Base-by-base conservation (phyloP, 2,329 filamentous ascomycete genomes). In the Didymella pinodella region DNA sequence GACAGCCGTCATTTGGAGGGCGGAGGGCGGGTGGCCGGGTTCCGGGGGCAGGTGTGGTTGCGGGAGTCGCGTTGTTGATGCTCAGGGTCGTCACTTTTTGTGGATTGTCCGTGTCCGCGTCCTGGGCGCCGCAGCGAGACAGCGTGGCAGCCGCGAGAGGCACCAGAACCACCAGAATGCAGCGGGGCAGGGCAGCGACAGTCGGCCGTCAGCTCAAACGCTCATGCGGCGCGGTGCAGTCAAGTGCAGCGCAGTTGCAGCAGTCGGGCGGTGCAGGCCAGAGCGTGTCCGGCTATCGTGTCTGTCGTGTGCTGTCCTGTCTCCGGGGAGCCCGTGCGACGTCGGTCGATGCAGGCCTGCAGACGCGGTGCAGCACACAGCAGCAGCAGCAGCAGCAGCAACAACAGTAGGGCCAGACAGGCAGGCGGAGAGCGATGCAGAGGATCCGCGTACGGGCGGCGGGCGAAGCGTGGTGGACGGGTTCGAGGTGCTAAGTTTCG, bases 1-100 rank as follows among this genome's bases (percentile, higher is more conserved):
- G 74, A 89, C 87, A 73, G 87, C 86, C 82, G 86, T 89, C 86
- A 88, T 88, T 71, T 69, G 66, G 73, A 65, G 67, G 48, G 63
- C 66, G 61, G 65, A 54, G 62, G 59, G 65, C 63, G 59, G 52
- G 61, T 26, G 41, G 55, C 68, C 61, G 54, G 61, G 53, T 70
- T 66, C 62, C 57, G 61, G n/a, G 36, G 36, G 43, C 31, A 64
- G 41, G 32, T 36, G 32, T 36, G n/a, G 32, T 36, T 36, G 32
- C 62, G 61, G 63, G 55, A 57, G 46, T 52, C 36, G 63, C 48
- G 57, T 51, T 49, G 57, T 58, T 44, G 66, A 56, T 59, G 60
- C 59, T 66, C 52, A 61, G 58, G 50, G 63, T 32, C 63, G 65
- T 67, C 66, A 67, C 66, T 70, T 69, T 69, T 71, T 67, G 55